Evolutionary conservation across 2,329 filamentous ascomycete genomes (phyloP), one percentile per base, ranked within the genome.

Genomic region (Neopestalotiopsis rosae): DNA sequence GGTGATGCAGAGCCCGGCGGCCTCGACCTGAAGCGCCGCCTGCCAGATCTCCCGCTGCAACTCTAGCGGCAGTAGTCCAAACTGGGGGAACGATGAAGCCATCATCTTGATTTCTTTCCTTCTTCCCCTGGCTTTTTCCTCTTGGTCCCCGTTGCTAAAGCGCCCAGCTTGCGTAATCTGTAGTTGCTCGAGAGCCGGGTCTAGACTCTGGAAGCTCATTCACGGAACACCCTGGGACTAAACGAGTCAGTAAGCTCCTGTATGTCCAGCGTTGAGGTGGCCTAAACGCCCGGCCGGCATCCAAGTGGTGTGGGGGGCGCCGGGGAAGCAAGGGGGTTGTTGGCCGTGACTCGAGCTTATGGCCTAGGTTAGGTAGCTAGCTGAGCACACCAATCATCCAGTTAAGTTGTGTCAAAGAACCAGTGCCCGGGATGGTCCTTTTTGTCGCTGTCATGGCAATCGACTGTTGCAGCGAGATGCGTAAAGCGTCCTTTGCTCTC

Each of bases 11-110:
- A 62, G 59, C 13, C 59, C 59, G 30, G 32, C 12, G 10, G 34
- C 12, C 32, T 40, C 59, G n/a, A 34, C 59, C 32, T 62, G 30
- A 4, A 62, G 59, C n/a, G 34, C 59, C 17, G 59, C 59, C 59
- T 40, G 30, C 59, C 59, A 62, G 59, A 62, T 40, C 59, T 62
- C 30, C 30, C 59, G 30, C 59, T 40, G 59, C 59, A 62, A 30
- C 59, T 62, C 59, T 30, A 62, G 59, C 17, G 59, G 59, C n/a
- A 62, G 32, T 20, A 38, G 30, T 14, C 14, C n/a, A 20, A 62
- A 62, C 30, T 40, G 59, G 7, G 59, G 32, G 17, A 62, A 62
- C 34, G 59, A 62, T 38, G 59, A 20, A 5, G 34, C 34, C 59
- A 40, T 34, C n/a, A 28, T 28, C 24, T 28, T 14, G 24, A 7